Base-by-base conservation (phyloP, 495 filamentous ascomycete genomes). In the Lophiotrema nucula region DNA sequence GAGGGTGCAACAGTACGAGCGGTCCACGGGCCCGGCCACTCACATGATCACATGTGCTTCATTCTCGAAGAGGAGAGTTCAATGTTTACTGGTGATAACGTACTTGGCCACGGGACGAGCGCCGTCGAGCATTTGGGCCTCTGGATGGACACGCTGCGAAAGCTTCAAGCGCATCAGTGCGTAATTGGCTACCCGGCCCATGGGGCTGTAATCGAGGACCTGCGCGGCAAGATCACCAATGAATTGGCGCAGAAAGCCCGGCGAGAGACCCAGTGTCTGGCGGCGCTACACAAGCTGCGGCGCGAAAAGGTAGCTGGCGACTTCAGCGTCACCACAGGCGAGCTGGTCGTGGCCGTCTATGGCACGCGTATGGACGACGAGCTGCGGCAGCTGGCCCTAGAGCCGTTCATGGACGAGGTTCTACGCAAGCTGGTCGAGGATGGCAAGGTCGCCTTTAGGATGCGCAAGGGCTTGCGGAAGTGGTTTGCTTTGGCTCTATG, bases 341-440 rank as follows among this genome's bases (percentile, higher is more conserved):
- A 33, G 13, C 47, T 50, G 12, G 74, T 78, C 3, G 49, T 64
- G 13, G 43, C 58, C 6, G 70, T 80, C 26, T 65, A 76, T 48
- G 76, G 76, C 13, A 60, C 69, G 2, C 58, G 50, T 2, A 43
- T 73, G 11, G 73, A 72, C 53, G 62, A 69, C 22, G 35, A 57
- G 38, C 49, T 65, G 3, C 25, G 59, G 19, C 57, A 60, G 19
- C 25, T 68, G 60, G 76, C 73, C 0, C 25, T 79, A 15, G 74
- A 76, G 56, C 78, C 78, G 1, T 80, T 81, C 47, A 75, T 73
- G 21, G 64, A 68, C 0, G 75, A 82, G 54, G 70, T 79, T 3
- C 51, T 81, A 47, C 44, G 71, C 19, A 82, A 81, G 64, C 59
- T 82, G 50, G 72, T 75, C 3, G 76, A 73, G 18, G 79, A 82